Conservation (phyloP, 2,329 filamentous ascomycete genomes). For the Stagonosporopsis rhizophila region DNA sequence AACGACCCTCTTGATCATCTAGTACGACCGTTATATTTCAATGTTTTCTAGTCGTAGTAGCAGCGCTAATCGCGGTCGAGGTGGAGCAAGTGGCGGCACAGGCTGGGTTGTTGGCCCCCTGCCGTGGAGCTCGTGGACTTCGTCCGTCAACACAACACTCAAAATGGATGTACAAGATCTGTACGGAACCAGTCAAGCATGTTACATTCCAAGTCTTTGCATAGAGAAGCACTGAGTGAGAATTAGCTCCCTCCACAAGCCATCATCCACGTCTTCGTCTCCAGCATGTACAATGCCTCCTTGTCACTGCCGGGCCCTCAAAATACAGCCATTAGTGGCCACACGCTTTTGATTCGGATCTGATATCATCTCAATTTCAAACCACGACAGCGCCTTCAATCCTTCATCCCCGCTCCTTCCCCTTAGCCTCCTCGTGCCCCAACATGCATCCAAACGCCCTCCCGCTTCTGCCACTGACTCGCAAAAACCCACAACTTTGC, state of each 20-base stretch:
- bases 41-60: no score
- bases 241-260: no score
- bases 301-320: not conserved
- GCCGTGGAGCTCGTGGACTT: not conserved
- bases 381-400: not conserved
- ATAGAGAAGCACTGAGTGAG: no score
- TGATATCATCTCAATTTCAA: not conserved
- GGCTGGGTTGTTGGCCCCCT: not conserved
- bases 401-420: not conserved
- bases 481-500: constrained; percentile 11
- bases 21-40: no score
- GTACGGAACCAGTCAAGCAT: not conserved
- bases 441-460: constrained; percentile 11
- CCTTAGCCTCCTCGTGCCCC: constrained; percentile 1
- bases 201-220: no score
- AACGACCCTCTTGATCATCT: no score
- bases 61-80: not conserved
- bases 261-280: no score
- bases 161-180: not conserved
- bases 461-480: constrained; percentile 11
- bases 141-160: not conserved
- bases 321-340: not conserved
- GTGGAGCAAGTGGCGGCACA: not conserved
- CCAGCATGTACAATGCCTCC: not conserved
- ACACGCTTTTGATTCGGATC: not conserved